Percentiles rank a stretch among this genome's conserved stretches.
phyloP scores from a whole-genome alignment of 2,329 filamentous ascomycete genomes.

The Coniella lustricola region DNA sequence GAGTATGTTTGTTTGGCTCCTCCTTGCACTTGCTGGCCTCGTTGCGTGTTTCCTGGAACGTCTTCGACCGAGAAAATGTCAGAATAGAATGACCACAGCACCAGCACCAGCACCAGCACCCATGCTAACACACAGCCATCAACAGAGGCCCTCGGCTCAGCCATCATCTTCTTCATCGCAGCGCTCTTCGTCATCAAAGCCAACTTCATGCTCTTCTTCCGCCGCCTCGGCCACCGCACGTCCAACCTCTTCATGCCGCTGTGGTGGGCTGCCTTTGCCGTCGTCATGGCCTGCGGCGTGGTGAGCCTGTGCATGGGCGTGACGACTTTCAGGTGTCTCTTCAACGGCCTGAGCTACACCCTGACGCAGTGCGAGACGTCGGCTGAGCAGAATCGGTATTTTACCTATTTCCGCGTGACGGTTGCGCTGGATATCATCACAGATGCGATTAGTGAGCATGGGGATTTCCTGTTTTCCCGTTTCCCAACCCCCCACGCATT shows the following conservation, averaged over 20 bases:
- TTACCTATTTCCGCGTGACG: slow-evolving; percentile 14
- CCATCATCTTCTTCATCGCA: slow-evolving; percentile 11
- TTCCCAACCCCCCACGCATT: neutral
- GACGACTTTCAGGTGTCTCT: slow-evolving; percentile 11
- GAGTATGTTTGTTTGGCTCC: neutral
- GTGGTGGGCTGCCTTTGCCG: slow-evolving; percentile 10
- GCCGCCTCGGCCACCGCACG: slow-evolving; percentile 7
- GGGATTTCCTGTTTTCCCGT: neutral
- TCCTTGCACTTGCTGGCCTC: too few relatives aligned
- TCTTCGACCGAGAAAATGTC: too few relatives aligned
- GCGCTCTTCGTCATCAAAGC: slow-evolving; percentile 14
- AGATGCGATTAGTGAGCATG: slow-evolving; percentile 4
- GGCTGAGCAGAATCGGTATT: slow-evolving; percentile 9
- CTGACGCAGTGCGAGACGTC: slow-evolving; percentile 7
- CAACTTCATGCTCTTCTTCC: slow-evolving; percentile 15
- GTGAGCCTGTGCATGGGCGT: slow-evolving; percentile 10
- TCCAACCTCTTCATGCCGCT: neutral
- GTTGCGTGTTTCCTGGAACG: neutral
- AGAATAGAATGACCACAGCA: too few relatives aligned
- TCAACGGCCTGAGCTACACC: slow-evolving; percentile 8
- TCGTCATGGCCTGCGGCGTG: slow-evolving; percentile 10
- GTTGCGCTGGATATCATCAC: slow-evolving; percentile 11
- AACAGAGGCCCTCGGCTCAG: slow-evolving; percentile 6
- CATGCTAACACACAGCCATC: neutral
- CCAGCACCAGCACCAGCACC: too few relatives aligned